These are phyloP conservation scores for Mortierella claussenii DNA, from an alignment of 192 early-diverging fungal genomes.

Conservation along the genomic window DNA sequence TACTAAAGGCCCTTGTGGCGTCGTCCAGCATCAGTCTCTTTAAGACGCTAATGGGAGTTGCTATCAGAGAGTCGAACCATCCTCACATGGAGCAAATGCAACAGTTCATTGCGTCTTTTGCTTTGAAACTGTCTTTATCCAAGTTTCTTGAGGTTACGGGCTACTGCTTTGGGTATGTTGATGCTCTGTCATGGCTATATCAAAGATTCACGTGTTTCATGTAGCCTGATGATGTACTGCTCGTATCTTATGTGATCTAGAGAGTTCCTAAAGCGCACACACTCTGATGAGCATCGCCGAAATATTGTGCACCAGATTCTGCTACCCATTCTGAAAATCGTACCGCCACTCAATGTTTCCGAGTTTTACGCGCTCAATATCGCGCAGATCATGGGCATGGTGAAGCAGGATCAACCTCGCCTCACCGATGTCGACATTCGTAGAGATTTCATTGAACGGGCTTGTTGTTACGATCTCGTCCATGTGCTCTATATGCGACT, in stretches of 20 bases:
- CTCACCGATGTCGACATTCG: conserved; percentile 31
- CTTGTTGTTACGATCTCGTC: conserved; percentile 40
- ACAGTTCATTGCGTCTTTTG: conserved; percentile 38
- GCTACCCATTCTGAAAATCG: conserved; percentile 57
- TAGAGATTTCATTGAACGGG: conserved; percentile 42
- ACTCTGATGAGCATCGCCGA: conserved; percentile 49
- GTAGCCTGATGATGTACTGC: too few relatives aligned
- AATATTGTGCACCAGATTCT: conserved; percentile 65
- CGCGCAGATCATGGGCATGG: conserved; percentile 57
- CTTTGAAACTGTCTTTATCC: conserved; percentile 39
- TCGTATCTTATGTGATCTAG: conserved; percentile 4
- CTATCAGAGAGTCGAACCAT: conserved; percentile 66
- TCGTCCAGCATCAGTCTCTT: conserved; percentile 58
- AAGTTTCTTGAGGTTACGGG: conserved; percentile 54
- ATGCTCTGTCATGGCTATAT: not conserved
- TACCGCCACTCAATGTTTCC: conserved; percentile 52
- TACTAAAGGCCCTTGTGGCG: conserved; percentile 59
- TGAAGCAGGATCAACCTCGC: conserved; percentile 44
- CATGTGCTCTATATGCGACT: conserved; percentile 60
- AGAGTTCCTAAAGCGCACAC: conserved; percentile 32
- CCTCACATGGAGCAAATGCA: conserved; percentile 55
- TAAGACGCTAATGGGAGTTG: conserved; percentile 59
- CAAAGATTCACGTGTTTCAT: conserved; percentile 14
- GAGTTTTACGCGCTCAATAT: conserved; percentile 66
- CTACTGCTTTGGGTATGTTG: conserved; percentile 58